phyloP scores from a whole-genome alignment of 2,329 filamentous ascomycete species.

The Geoglossum cookeanum region DNA sequence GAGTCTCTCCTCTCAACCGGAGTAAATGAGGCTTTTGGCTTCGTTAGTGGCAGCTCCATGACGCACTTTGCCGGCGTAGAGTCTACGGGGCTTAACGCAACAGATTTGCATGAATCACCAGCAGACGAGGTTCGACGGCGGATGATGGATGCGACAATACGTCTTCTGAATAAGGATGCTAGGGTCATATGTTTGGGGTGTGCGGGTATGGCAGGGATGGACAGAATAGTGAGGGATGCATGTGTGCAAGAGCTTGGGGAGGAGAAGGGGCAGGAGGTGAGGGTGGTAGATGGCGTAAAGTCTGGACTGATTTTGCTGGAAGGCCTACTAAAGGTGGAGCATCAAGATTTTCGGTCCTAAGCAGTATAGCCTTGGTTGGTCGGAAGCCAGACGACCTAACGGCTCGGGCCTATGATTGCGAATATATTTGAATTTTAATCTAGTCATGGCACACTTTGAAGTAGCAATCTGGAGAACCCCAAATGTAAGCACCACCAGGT shows the following conservation, averaged over 20 bases:
- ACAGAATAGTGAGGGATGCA: constrained; percentile 52
- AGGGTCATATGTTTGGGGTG: constrained; percentile 67
- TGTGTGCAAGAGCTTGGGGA: constrained; percentile 44
- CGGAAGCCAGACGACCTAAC: background rate
- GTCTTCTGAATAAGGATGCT: constrained; percentile 34
- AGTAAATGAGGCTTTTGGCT: constrained; percentile 43
- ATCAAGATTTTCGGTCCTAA: no score
- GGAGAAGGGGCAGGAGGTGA: constrained; percentile 37
- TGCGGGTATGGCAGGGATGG: constrained; percentile 77
- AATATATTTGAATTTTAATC: background rate
- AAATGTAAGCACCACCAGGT: no score
- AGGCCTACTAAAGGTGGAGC: background rate
- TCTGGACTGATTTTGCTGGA: constrained; percentile 41
- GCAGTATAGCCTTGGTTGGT: background rate
- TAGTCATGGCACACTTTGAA: background rate
- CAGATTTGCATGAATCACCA: constrained; percentile 54
- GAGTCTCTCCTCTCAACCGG: constrained; percentile 49
- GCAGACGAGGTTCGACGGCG: constrained; percentile 42
- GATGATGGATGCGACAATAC: constrained; percentile 50
- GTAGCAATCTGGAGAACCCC: background rate
- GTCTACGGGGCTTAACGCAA: constrained; percentile 63
- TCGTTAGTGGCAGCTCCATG: constrained; percentile 10
- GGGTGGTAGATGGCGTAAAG: constrained; percentile 64
- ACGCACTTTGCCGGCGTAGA: constrained; percentile 56
- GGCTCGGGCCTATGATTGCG: no score